Base-by-base conservation (phyloP, 2,329 filamentous ascomycete genomes). In the Zasmidium cellare region DNA sequence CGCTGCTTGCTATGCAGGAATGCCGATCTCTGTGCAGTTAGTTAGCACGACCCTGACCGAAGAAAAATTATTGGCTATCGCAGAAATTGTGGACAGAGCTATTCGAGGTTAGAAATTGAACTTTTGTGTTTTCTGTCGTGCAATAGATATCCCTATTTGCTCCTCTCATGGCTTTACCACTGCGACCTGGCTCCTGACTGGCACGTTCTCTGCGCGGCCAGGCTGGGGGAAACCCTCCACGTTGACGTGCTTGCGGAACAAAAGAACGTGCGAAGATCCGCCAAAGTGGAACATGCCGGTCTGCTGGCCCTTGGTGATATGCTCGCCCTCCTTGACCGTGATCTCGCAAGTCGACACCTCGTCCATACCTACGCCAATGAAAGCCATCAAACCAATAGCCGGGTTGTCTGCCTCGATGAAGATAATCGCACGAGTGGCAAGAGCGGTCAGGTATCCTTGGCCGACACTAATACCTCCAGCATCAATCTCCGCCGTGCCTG, bases 271-370 rank as follows among this genome's bases (percentile, higher is more conserved):
- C 1, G 84, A 85, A 6, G 83, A 87, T 0, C 89, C 89, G n/a
- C 89, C 89, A 69, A 87, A 91, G 69, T 92, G 89, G 73, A 92
- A 92, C 87, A 90, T 91, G 45, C 89, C 89, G 41, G 86, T 78
- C 75, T 91, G 76, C 3, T 91, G 83, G 1, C 89, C 89, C 77
- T 91, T 91, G 53, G 78, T 77, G 16, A 92, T 69, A 53, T 80
- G 79, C 69, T 91, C 80, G 0, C 87, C 88, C 67, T 86, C 82
- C 65, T 79, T 79, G 11, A 90, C 87, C 0, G 84, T 88, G 50
- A 90, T 85, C 52, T 91, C 87, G 67, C 88, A 91, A 0, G 87
- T 73, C 19, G 49, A 55, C 12, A 91, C 88, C 73, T 92, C 89
- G 45, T 85, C 86, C 89, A 92, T 91, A 1, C 89, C 89, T 2